Evolutionary conservation across 73 alveolate species (phyloP).

Genomic region (Symbiodinium pilosum): DNA sequence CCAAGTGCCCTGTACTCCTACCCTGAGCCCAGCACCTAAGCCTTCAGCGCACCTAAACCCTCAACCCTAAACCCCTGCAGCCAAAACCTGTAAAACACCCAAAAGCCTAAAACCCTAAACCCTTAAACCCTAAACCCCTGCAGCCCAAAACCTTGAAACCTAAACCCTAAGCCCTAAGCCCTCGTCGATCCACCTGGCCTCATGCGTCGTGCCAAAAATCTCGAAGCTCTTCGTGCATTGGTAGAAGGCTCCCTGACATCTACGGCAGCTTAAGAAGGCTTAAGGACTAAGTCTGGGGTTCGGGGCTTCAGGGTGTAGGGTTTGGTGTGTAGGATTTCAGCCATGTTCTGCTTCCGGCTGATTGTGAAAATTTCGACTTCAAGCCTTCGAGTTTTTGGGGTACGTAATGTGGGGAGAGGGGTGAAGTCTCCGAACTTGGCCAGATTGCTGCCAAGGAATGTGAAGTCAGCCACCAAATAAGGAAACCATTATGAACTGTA

Average conservation of each 20-base stretch:
- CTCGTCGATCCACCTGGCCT: slow-evolving; percentile 16
- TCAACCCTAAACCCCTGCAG: not conserved
- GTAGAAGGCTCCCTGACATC: slow-evolving; percentile 58
- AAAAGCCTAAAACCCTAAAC: not conserved
- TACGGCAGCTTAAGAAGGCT: not conserved
- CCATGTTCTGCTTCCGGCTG: too few species aligned
- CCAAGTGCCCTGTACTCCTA: too few species aligned
- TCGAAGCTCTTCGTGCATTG: slow-evolving; percentile 86
- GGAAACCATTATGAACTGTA: too few species aligned
- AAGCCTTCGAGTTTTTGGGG: too few species aligned
- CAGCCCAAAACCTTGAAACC: not conserved
- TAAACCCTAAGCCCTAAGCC: not conserved
- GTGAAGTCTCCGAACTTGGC: too few species aligned
- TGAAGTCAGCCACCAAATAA: too few species aligned
- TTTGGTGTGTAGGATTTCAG: not conserved
- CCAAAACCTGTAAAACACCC: not conserved
- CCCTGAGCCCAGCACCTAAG: not conserved
- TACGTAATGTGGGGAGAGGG: too few species aligned
- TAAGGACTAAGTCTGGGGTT: not conserved
- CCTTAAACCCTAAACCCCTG: not conserved
- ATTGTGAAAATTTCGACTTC: too few species aligned
- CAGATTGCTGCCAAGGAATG: too few species aligned
- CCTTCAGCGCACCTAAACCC: not conserved
- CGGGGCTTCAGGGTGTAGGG: not conserved
- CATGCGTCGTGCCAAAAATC: slow-evolving; percentile 57